phyloP scores from a whole-genome alignment of 2,329 filamentous ascomycete species.

The Clonostachys rosea region DNA sequence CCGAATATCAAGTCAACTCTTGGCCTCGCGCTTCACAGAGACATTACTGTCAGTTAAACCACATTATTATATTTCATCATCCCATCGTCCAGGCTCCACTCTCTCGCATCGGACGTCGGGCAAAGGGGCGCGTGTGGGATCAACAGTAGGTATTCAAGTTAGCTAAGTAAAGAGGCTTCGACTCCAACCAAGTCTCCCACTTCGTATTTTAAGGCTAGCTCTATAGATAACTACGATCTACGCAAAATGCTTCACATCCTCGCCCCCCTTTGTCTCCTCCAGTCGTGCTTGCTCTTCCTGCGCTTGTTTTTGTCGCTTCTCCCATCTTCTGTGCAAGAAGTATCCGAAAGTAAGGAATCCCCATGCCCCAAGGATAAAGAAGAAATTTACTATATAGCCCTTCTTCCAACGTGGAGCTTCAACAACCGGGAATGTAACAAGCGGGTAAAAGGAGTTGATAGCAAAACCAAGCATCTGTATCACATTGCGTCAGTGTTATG shows the following conservation, averaged over 20 bases:
- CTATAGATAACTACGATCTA: not conserved
- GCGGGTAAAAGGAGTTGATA: slow-evolving; percentile 13
- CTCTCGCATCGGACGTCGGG: no score
- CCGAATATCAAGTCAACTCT: no score
- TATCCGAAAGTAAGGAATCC: slow-evolving; percentile 21
- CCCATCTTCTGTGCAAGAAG: slow-evolving; percentile 14
- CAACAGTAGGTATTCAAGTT: no score
- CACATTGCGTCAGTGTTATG: not conserved
- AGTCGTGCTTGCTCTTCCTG: slow-evolving; percentile 11
- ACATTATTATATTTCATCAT: no score
- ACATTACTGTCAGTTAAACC: no score
- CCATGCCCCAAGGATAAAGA: slow-evolving; percentile 16
- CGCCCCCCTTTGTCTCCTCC: slow-evolving; percentile 6
- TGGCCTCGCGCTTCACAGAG: no score
- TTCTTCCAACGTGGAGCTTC: slow-evolving; percentile 11
- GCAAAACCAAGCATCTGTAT: slow-evolving; percentile 14
- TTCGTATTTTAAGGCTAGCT: no score
- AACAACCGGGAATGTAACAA: slow-evolving; percentile 12
- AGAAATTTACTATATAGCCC: slow-evolving; percentile 12
- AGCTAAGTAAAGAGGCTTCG: no score
- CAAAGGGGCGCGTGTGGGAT: no score
- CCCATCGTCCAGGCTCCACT: no score
- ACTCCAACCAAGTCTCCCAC: no score
- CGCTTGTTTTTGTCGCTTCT: slow-evolving; percentile 15
- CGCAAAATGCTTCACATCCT: slow-evolving; percentile 10